These are phyloP conservation scores for Medicago arabica DNA, from an alignment of 306 rosid species.

Conservation along the genomic window DNA sequence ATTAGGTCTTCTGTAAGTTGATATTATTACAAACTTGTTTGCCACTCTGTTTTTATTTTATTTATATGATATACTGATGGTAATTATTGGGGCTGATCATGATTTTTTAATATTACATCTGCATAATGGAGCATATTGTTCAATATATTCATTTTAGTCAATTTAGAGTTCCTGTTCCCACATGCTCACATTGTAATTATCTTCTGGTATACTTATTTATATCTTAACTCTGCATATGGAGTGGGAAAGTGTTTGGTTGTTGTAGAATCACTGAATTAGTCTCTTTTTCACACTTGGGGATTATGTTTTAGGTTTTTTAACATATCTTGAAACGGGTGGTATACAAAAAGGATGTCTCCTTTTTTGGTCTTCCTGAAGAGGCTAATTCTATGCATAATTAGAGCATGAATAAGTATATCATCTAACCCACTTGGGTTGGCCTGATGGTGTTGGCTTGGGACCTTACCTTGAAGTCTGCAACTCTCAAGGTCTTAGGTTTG, in stretches of 20 bases:
- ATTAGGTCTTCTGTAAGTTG: conserved; percentile 82
- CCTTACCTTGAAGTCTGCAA: too few relatives aligned
- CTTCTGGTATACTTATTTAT: conserved; percentile 29
- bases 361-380: not conserved
- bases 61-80: conserved; percentile 7
- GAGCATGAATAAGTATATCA: conserved; percentile 20
- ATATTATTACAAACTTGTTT: conserved; percentile 27
- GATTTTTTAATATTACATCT: conserved; percentile 11
- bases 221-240: conserved; percentile 19
- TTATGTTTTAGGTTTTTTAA: conserved; percentile 2
- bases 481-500: too few relatives aligned
- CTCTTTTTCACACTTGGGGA: conserved; percentile 7
- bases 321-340: conserved; percentile 11
- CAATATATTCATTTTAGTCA: conserved; percentile 24
- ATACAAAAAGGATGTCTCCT: not conserved
- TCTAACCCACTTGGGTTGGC: too few relatives aligned
- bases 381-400: conserved; percentile 10
- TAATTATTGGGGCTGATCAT: conserved; percentile 4
- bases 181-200: not conserved
- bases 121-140: conserved; percentile 8
- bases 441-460: too few relatives aligned
- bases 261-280: conserved; percentile 14
- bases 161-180: conserved; percentile 18
- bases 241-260: conserved; percentile 7
- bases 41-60: conserved; percentile 16